Percentiles rank a stretch among this genome's conserved stretches.
Evolutionary conservation across 2,329 filamentous ascomycete genomes (phyloP).

Genomic region (Rutstroemia sp.): DNA sequence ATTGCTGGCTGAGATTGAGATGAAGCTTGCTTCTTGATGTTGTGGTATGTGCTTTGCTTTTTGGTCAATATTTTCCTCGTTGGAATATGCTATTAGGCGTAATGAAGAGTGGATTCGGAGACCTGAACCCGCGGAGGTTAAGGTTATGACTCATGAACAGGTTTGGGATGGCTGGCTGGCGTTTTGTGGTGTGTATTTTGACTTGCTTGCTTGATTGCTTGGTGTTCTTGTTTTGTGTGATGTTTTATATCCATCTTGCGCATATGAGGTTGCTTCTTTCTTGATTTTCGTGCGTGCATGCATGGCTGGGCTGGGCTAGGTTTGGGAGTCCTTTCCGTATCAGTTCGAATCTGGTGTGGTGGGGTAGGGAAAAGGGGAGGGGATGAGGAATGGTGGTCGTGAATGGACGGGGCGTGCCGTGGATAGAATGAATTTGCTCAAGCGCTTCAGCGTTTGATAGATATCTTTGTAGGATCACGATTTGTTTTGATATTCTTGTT

Average conservation of each 20-base stretch:
- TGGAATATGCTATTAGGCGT: not conserved
- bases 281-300: not conserved
- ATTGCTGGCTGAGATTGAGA: constrained; percentile 44
- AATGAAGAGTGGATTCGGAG: not conserved
- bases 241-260: constrained; percentile 3
- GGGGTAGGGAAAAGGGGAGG: not conserved
- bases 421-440: not conserved
- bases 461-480: not conserved
- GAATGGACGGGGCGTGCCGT: not conserved
- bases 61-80: not conserved
- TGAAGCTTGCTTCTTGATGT: not conserved
- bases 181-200: not conserved
- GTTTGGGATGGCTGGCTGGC: not conserved
- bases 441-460: not conserved
- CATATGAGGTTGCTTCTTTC: not conserved
- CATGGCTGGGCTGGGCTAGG: not conserved
- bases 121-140: not conserved
- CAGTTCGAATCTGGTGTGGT: not conserved
- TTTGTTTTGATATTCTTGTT: not conserved
- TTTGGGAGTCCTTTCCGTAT: not conserved
- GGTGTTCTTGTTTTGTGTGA: not conserved
- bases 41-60: not conserved
- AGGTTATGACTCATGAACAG: not conserved
- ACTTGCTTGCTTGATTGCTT: not conserved
- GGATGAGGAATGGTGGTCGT: not conserved